A percentile compares a stretch with the other conserved stretches of the same genome.
Evolutionary conservation across 768 basidiomycete species (phyloP).

Genomic region (Pholiota conissans): DNA sequence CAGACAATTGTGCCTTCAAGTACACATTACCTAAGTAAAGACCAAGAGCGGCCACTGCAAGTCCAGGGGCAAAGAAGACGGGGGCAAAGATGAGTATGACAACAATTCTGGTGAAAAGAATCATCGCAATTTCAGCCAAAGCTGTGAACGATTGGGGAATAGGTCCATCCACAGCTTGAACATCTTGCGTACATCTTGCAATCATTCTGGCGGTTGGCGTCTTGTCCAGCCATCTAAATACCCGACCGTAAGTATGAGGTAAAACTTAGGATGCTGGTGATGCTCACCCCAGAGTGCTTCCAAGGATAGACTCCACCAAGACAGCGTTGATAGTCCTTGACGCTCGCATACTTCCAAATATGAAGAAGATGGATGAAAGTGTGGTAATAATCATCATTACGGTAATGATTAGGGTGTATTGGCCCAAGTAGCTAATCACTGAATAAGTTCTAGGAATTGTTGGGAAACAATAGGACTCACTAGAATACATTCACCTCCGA

Average conservation of each 20-base stretch:
- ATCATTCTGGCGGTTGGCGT: conserved; percentile 17
- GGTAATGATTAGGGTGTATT: conserved; percentile 28
- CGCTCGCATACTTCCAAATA: conserved; percentile 39
- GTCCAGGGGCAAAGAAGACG: conserved; percentile 41
- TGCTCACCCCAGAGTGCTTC: conserved; percentile 16
- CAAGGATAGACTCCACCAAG: conserved; percentile 15
- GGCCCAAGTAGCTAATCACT: conserved; percentile 47
- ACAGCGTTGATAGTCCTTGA: conserved; percentile 15
- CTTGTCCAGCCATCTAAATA: conserved; percentile 30
- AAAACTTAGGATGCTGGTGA: conserved; percentile 4
- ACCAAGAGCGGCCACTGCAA: conserved; percentile 39
- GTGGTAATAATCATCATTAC: conserved; percentile 2
- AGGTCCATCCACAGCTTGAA: conserved; percentile 45
- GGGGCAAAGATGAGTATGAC: conserved; percentile 44
- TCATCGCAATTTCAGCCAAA: conserved; percentile 27
- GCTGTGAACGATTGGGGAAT: conserved; percentile 28
- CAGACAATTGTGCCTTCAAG: conserved; percentile 42
- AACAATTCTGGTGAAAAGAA: conserved; percentile 37
- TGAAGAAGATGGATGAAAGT: conserved; percentile 9
- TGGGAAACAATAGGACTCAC: conserved; percentile 30
- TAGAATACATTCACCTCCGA: conserved; percentile 32
- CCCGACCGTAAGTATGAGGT: not conserved
- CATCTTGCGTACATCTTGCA: conserved; percentile 22
- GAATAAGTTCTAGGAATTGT: not conserved
- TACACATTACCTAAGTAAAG: conserved; percentile 41